Percentiles rank a stretch among this genome's conserved stretches.
Conservation (phyloP, 169 alveolate genomes). For the Perkinsus olseni region DNA sequence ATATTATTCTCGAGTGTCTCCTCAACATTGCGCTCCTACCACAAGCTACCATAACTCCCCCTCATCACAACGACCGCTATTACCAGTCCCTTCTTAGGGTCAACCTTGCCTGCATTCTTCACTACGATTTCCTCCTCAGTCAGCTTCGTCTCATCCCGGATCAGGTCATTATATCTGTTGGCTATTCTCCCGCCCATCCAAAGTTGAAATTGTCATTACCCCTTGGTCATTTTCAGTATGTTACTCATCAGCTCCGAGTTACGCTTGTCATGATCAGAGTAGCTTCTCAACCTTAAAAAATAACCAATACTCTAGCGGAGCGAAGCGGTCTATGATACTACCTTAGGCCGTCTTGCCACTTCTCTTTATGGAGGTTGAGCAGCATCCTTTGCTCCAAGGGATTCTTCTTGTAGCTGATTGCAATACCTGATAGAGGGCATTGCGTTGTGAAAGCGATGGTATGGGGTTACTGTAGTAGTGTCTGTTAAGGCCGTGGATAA, state of each 20-base stretch:
- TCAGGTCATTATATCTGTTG: slow-evolving; percentile 79
- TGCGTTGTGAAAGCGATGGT: background rate
- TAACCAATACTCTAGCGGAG: slow-evolving; percentile 10
- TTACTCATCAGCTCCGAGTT: slow-evolving; percentile 8
- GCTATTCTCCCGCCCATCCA: slow-evolving; percentile 51
- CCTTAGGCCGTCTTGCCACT: slow-evolving; percentile 91
- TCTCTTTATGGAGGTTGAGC: slow-evolving; percentile 84
- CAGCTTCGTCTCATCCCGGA: slow-evolving; percentile 86
- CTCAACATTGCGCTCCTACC: slow-evolving; percentile 39
- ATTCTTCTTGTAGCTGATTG: slow-evolving; percentile 92
- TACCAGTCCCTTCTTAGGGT: slow-evolving; percentile 74
- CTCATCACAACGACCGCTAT: background rate
- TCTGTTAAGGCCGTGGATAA: slow-evolving; percentile 89
- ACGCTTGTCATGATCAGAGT: background rate
- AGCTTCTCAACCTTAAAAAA: background rate
- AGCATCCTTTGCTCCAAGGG: slow-evolving; percentile 94
- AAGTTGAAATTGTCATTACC: slow-evolving; percentile 57
- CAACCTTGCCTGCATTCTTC: slow-evolving; percentile 79
- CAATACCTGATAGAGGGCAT: slow-evolving; percentile 45
- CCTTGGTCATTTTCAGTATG: slow-evolving; percentile 41
- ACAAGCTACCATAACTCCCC: background rate
- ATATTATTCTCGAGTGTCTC: slow-evolving; percentile 47
- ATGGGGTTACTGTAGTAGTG: slow-evolving; percentile 78
- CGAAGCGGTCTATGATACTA: slow-evolving; percentile 23
- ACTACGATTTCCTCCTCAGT: slow-evolving; percentile 85